phyloP scores from a whole-genome alignment of 2,329 filamentous ascomycete genomes.

The Ceratocystis eucalypticola region DNA sequence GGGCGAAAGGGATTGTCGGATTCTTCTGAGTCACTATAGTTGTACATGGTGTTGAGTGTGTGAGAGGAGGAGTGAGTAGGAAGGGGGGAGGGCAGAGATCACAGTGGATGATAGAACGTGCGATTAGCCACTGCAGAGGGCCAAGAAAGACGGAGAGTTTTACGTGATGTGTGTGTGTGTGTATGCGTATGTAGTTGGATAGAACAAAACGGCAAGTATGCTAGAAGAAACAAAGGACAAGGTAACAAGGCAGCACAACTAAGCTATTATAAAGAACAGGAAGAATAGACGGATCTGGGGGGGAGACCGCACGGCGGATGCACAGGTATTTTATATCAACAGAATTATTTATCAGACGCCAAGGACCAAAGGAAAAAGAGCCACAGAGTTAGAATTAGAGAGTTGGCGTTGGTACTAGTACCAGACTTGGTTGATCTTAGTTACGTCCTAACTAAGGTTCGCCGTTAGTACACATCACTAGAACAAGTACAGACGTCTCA shows the following conservation, averaged over 20 bases:
- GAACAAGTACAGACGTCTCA: neutral
- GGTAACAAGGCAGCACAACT: neutral
- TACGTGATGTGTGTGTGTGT: neutral
- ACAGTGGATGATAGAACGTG: no score
- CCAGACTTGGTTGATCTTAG: neutral
- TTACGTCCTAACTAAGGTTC: neutral
- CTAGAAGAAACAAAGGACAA: neutral
- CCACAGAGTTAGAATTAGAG: neutral
- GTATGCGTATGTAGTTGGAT: neutral
- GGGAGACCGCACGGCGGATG: no score
- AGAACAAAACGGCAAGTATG: neutral
- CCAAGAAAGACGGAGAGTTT: neutral
- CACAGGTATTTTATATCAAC: no score
- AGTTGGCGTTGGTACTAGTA: neutral
- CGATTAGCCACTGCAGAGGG: neutral
- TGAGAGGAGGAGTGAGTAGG: neutral
- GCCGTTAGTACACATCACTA: neutral
- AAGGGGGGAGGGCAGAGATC: no score
- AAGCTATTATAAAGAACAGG: no score
- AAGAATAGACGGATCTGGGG: no score
- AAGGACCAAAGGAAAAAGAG: neutral
- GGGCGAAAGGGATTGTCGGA: slow-evolving; percentile 35
- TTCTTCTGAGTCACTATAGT: slow-evolving; percentile 38
- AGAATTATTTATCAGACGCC: no score
- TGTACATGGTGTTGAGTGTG: slow-evolving; percentile 26